Base-by-base conservation (phyloP, 331 rosid species). In the Arachis monticola region DNA sequence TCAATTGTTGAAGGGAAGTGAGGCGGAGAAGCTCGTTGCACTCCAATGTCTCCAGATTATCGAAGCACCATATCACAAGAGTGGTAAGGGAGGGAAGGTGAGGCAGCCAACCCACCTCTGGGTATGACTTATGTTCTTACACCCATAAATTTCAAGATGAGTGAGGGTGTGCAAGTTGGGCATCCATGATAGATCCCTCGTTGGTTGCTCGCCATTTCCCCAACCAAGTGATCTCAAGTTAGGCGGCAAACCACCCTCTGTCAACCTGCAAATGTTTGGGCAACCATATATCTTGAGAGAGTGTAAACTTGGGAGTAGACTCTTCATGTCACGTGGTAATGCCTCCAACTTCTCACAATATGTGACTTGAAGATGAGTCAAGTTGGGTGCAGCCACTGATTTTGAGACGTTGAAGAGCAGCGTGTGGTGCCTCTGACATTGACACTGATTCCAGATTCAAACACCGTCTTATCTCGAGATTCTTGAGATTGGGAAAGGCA, bases 21-120 rank as follows among this genome's bases (percentile, higher is more conserved):
- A 79, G 31, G 38, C 67, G 38, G 13, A 48, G 10, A 57, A 79
- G 60, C 42, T 67, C 69, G 13, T 41, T 47, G 62, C 73, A 64
- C 53, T 79, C 17, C 31, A 76, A 57, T 1, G 52, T 55, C 52
- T 66, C 41, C 35, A 80, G 4, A 10, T 9, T 53, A 22, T 0
- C 27, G 27, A 22, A 22, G 27, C 27, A 22, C 27, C 27, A 22
- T 22, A 22, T 22, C 27, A 22, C 27, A 22, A 68, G 30, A 9
- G 0, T 0, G 9, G 30, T 44, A 4, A 80, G 67, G 57, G 45
- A 30, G 67, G 68, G 1, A 44, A 70, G 73, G 12, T 13, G 57
- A 44, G 76, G 76, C 44, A 74, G 63, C 17, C 52, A 63, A 35
- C 3, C 38, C 38, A 32, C 38, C 38, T 47, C 1, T 2, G 74